A percentile compares a stretch with the other conserved stretches of the same genome.
phyloP scores from a whole-genome alignment of 2,329 filamentous ascomycete species.

The Penicillium crustosum region DNA sequence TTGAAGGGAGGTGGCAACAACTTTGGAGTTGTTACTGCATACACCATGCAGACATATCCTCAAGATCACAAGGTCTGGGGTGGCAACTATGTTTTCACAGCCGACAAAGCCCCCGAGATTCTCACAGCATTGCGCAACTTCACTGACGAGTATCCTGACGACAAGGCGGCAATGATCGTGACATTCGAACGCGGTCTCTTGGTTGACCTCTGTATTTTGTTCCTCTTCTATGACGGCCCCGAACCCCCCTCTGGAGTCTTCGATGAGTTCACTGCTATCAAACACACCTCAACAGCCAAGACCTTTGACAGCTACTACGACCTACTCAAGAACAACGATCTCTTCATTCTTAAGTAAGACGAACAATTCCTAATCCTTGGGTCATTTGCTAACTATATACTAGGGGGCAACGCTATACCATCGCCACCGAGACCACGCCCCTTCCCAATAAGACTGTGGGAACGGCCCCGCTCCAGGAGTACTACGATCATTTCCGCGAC shows the following conservation, averaged over 20 bases:
- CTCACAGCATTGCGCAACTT: conserved; percentile 38
- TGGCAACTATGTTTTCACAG: conserved; percentile 46
- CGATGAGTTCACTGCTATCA: conserved; percentile 54
- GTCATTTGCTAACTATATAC: background rate
- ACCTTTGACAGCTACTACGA: conserved; percentile 50
- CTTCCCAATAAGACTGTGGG: conserved; percentile 35
- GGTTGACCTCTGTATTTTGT: conserved; percentile 59
- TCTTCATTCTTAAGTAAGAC: conserved; percentile 31
- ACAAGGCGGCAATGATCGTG: conserved; percentile 61
- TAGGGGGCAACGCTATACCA: conserved; percentile 42
- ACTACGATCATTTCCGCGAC: conserved; percentile 37
- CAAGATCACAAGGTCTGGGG: conserved; percentile 46
- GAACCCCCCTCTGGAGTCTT: conserved; percentile 56
- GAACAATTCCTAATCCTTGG: background rate
- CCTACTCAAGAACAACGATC: conserved; percentile 48
- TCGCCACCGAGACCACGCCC: conserved; percentile 42
- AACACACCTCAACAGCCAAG: conserved; percentile 48
- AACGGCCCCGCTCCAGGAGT: conserved; percentile 31
- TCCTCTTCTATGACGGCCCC: conserved; percentile 63
- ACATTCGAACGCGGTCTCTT: conserved; percentile 52
- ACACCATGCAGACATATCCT: conserved; percentile 36
- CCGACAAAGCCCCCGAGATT: conserved; percentile 38
- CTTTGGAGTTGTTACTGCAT: conserved; percentile 47
- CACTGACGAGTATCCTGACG: conserved; percentile 53
- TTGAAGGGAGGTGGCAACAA: conserved; percentile 48